Evolutionary conservation across 495 filamentous ascomycete species (phyloP), one percentile per base, ranked within the genome.

Genomic region (Achaetomiella virescens): DNA sequence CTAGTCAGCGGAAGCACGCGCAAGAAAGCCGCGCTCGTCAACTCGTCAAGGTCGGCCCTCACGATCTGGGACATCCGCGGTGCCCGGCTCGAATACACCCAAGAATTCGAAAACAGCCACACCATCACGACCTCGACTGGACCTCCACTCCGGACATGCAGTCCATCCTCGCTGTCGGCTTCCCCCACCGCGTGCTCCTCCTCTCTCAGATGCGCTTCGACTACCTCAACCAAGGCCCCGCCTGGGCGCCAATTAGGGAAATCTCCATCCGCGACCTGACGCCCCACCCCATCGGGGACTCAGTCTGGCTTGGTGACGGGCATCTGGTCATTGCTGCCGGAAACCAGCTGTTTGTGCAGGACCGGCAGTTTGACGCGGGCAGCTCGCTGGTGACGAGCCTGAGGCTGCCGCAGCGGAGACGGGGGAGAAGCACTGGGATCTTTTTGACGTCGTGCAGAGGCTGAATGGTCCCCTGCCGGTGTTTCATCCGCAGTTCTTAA

Each of bases 181-280:
- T 96, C 65, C 84, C 85, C 12, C 87, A 92, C 60, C 82, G 86
- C 50, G 86, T 97, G 20, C 66, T 93, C 25, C 76, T 97, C 3
- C 77, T 96, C n/a, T 85, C 88, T 21, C 91, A 97, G 68, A 85
- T 96, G 72, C 86, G 92, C 21, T 97, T 92, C 64, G 92, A 97
- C 66, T 96, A 97, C 63, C 72, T 96, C 38, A 87, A 92, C 55
- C 83, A 89, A 51, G 86, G 85, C n/a, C 88, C 91, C 6, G 90
- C 91, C 2, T 97, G 92, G 92, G 88, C 88, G 11, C 75, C 84
- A 20, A 86, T 96, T 56, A 74, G 89, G 55, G 87, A 96, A 63
- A 88, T 96, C 38, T 82, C 78, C 62, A 93, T 89, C 49, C 78
- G 85, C 50, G 84, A 90, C 56, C 76, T 91, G 37, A 95, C 92